Base-by-base conservation (phyloP, 176 grass and related monocot species). In the Puccinellia tenuiflora region DNA sequence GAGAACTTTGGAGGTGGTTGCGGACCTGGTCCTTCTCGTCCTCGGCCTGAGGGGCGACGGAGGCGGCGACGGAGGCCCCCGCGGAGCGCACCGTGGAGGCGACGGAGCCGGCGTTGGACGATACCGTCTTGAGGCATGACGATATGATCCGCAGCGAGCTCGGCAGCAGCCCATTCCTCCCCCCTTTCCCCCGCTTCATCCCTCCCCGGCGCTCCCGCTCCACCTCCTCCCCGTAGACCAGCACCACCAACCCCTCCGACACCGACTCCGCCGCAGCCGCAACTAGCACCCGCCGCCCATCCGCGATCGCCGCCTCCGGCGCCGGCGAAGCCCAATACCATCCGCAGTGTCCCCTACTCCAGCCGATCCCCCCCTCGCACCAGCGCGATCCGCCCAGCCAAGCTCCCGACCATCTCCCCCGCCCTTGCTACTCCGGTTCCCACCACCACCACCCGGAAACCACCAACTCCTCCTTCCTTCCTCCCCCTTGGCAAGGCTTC, bases 11-110 rank as follows among this genome's bases (percentile, higher is more conserved):
- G 31, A 45, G 35, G 66, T 40, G 34, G 24, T 28, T 45, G 52
- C 42, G 59, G 79, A 99, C 97, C 93, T 96, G 93, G 83, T 99
- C 97, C 85, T 99, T 99, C 93, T 99, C 97, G 72, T 96, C 97
- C 81, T 99, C 91, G 0, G 87, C 68, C 25, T 89, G 93, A 0
- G 85, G 55, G 7, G 78, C 88, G 88, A 99, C 94, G 34, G 97
- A 99, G 53, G 97, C 97, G 48, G 97, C 97, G 78, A 99, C 91
- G 69, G 97, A 94, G 40, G 91, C 93, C 14, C 97, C 93, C 3
- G 97, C 97, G n/a, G 97, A 96, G 81, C 97, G 97, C 68, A 99
- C 93, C 38, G 91, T 99, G 26, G 93, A 96, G 54, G 93, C 97
- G 48, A 99, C 97, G 46, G 97, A 89, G 42, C 97, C 93, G 15